Base-by-base conservation (phyloP, 164 flowering plant species). In the Liquidambar formosana region DNA sequence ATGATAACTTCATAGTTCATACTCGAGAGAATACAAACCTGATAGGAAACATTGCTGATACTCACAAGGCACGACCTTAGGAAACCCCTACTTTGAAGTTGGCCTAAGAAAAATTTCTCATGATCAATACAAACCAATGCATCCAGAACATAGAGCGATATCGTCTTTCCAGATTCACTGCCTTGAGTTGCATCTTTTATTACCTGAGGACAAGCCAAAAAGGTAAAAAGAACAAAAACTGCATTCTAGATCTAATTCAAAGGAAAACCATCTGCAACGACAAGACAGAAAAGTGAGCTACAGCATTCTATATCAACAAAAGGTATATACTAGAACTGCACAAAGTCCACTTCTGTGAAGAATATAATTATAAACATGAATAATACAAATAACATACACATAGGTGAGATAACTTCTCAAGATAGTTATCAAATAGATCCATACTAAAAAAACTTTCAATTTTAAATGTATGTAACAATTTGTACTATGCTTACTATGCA, bases 31-130 rank as follows among this genome's bases (percentile, higher is more conserved):
- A 71, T 47, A 48, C 64, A 72, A 67, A 91, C 99, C 96, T 86
- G 89, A 75, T 71, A 72, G 10, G 89, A 80, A 71, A 86, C 45
- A 77, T 81, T 87, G 81, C 91, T 85, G 72, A 93, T 82, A 76
- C 77, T 83, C 61, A 71, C 65, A n/a, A 95, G 72, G 86, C 97
- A 93, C 16, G 90, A 81, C 64, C 92, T 84, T 57, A 95, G 68
- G 71, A 95, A 87, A 21, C 97, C 97, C 79, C 97, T 84, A 71
- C 97, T 95, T 76, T 93, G 94, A 68, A 95, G 93, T 75, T 93
- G 97, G 63, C 74, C 84, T 67, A 95, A 79, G 79, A 95, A 91
- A 81, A 85, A 90, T 80, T 82, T 85, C 54, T 91, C 97, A 63
- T 90, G 96, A 74, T 95, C 99, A 71, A 91, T 79, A 73, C 88